Conservation (phyloP, 1,284 basidiomycete genomes). For the Coniferiporia weirii region DNA sequence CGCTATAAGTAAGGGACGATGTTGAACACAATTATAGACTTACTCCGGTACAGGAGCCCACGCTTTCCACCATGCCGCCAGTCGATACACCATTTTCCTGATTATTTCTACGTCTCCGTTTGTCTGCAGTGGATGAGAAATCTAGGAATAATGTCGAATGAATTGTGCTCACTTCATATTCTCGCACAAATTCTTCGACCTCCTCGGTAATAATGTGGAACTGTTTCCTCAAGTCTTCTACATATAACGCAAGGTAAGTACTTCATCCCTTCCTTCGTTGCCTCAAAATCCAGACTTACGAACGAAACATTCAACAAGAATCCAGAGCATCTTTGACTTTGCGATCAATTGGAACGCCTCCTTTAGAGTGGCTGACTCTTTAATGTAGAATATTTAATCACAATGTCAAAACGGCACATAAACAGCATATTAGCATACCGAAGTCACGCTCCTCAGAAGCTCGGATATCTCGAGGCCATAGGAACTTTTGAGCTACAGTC, state of each 20-base stretch:
- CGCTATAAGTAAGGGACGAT: constrained; percentile 8
- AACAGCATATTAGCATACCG: constrained; percentile 27
- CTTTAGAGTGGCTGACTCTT: constrained; percentile 9
- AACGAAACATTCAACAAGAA: constrained; percentile 15
- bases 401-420: background rate
- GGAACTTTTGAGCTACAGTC: constrained; percentile 49
- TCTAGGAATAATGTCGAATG: constrained; percentile 1
- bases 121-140: constrained; percentile 31
- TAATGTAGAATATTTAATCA: background rate
- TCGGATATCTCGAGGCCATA: constrained; percentile 52
- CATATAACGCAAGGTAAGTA: background rate
- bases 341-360: constrained; percentile 14
- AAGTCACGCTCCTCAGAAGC: constrained; percentile 30
- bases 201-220: constrained; percentile 57
- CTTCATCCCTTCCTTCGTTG: no score
- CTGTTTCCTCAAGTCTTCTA: constrained; percentile 59
- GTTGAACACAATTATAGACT: constrained; percentile 20
- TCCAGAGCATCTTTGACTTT: constrained; percentile 18
- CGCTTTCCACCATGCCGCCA: constrained; percentile 61
- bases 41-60: constrained; percentile 61
- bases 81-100: constrained; percentile 45
- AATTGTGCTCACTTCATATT: constrained; percentile 50
- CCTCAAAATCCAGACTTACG: background rate
- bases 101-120: constrained; percentile 44
- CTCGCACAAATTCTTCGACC: constrained; percentile 48